These are phyloP conservation scores for Calonectria naviculata DNA, from an alignment of 2,329 filamentous ascomycete genomes.

Conservation along the genomic window DNA sequence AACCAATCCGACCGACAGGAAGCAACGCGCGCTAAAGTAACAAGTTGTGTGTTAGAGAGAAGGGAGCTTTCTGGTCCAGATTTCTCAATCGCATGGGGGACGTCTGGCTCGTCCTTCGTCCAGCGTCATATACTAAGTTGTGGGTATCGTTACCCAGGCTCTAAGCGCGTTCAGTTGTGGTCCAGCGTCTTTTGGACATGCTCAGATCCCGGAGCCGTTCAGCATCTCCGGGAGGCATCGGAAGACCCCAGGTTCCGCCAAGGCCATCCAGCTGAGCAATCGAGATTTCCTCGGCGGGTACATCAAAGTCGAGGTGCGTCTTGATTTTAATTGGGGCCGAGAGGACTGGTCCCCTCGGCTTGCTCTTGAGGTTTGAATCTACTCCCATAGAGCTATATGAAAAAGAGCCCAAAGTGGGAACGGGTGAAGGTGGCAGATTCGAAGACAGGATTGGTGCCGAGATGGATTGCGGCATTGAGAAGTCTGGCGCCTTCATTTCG, in stretches of 20 bases:
- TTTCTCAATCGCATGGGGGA: slow-evolving; percentile 12
- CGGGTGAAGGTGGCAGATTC: slow-evolving; percentile 33
- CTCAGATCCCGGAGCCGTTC: slow-evolving; percentile 59
- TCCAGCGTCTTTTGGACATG: slow-evolving; percentile 65
- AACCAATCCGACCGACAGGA: slow-evolving; percentile 26
- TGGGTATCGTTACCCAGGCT: not conserved
- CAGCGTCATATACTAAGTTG: slow-evolving; percentile 14
- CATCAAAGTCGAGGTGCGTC: slow-evolving; percentile 45
- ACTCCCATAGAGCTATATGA: slow-evolving; percentile 28
- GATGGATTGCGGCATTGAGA: slow-evolving; percentile 30
- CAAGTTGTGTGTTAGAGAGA: slow-evolving; percentile 20
- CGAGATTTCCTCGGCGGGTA: slow-evolving; percentile 44
- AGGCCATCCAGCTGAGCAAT: slow-evolving; percentile 49
- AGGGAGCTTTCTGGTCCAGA: slow-evolving; percentile 15
- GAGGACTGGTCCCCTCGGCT: slow-evolving; percentile 43
- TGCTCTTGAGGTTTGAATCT: slow-evolving; percentile 31
- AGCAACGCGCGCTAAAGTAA: slow-evolving; percentile 37
- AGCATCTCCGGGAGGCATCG: slow-evolving; percentile 55
- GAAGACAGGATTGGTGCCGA: slow-evolving; percentile 33
- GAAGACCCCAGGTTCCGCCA: slow-evolving; percentile 58
- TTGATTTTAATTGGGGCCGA: slow-evolving; percentile 50
- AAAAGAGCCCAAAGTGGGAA: slow-evolving; percentile 33
- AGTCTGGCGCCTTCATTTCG: slow-evolving; percentile 23
- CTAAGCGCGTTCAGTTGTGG: slow-evolving; percentile 59
- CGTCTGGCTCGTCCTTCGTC: slow-evolving; percentile 21